Base-by-base conservation (phyloP, 495 filamentous ascomycete species). In the Podospora pseudopauciseta region DNA sequence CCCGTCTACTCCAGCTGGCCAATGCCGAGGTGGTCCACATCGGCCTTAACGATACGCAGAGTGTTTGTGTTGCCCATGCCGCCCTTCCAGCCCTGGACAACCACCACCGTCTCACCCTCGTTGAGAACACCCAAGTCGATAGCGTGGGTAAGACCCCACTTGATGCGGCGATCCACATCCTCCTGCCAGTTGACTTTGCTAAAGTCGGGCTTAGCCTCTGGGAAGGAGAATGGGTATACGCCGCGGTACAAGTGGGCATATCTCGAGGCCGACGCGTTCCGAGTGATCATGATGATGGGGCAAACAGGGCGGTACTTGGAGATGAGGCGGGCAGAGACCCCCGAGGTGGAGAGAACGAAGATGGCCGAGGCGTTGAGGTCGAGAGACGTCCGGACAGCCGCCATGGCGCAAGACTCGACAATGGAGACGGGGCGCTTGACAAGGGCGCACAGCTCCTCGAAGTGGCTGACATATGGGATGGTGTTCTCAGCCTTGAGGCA, bases 31-130 rank as follows among this genome's bases (percentile, higher is more conserved):
- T 82, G 75, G 23, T 80, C 74, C 6, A 81, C 76, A 69, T 87
- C 85, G 26, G 85, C 85, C 78, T 83, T 85, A 70, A 87, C 83
- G 59, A 87, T 83, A 67, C 85, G 85, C 68, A 86, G 78, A 27
- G 95, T 98, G 84, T 98, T 99, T 71, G 95, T 99, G 85, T 99
- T 94, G 70, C 95, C 95, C 89, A 93, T 91, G 65, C 95, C 96
- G 73, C 95, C 95, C 75, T 77, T 77, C 95, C 95, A 99, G 78
- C 96, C 95, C 80, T 99, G 95, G 27, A 99, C 94, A 74, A 96
- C 96, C 69, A 98, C 89, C 53, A 98, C 91, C 70, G 87, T 88
- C 76, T 96, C 93, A 66, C 89, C 93, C 79, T 91, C 87, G 74
- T 83, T 85, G 73, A 99, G 84, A 67, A 97, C 86, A 66, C 91